These are phyloP conservation scores for Podaxis sp. DNA, from an alignment of 768 basidiomycete species.

Conservation along the genomic window DNA sequence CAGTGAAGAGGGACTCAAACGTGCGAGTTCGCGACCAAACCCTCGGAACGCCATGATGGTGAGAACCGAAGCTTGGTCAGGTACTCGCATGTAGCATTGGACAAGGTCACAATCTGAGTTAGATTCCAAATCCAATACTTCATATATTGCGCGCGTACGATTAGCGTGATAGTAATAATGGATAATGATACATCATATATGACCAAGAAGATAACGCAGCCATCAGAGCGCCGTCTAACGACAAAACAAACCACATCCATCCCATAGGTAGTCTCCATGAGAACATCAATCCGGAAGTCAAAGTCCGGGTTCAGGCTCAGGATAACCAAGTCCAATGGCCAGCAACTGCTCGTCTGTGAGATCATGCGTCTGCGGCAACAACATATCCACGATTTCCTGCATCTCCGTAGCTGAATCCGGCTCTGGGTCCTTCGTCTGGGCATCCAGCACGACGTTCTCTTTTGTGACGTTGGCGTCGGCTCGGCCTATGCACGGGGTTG, in stretches of 20 bases:
- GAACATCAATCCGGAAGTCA: background rate
- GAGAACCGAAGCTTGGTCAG: background rate
- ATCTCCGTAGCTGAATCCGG: conserved; percentile 1
- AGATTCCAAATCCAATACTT: background rate
- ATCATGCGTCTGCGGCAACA: background rate
- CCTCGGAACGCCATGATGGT: background rate
- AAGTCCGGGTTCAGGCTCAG: background rate
- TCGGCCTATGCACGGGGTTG: background rate
- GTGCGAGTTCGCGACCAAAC: background rate
- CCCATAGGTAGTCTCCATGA: too few relatives aligned
- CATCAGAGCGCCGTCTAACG: too few relatives aligned
- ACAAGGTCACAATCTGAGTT: background rate
- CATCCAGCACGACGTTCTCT: background rate
- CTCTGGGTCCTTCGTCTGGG: background rate
- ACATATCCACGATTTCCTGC: conserved; percentile 8
- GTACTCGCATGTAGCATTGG: too few relatives aligned
- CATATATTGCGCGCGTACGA: background rate
- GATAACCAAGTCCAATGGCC: conserved; percentile 9
- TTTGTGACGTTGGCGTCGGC: background rate
- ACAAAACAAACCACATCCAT: too few relatives aligned
- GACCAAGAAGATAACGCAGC: background rate
- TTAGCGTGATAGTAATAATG: background rate
- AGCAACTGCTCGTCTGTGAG: conserved; percentile 9
- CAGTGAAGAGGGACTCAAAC: background rate
- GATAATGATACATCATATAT: background rate